Percentiles rank a stretch among this genome's conserved stretches.
These are phyloP conservation scores for Xylaria intraflava DNA, from an alignment of 495 filamentous ascomycete genomes.

Conservation along the genomic window DNA sequence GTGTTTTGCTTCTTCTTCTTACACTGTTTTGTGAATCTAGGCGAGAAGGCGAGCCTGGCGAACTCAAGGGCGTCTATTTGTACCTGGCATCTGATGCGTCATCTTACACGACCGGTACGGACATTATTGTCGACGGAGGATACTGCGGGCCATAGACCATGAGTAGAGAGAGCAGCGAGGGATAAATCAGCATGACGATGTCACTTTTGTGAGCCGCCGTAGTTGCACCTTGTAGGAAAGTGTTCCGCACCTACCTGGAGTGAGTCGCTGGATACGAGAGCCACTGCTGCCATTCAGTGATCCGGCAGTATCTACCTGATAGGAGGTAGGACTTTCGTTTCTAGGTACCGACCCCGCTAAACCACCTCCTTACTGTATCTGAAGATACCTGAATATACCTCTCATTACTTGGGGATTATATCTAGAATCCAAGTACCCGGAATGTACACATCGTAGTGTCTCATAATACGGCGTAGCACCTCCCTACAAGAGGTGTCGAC, in stretches of 20 bases:
- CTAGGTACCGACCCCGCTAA: too few relatives aligned
- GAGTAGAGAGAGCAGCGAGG: not conserved
- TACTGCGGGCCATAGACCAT: constrained; percentile 37
- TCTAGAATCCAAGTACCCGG: too few relatives aligned
- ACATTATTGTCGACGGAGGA: constrained; percentile 70
- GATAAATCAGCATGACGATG: too few relatives aligned
- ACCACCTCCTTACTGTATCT: too few relatives aligned
- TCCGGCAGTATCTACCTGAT: too few relatives aligned
- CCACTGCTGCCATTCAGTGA: too few relatives aligned
- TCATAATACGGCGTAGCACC: not conserved
- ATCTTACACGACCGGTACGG: constrained; percentile 76
- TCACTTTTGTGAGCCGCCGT: too few relatives aligned
- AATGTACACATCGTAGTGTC: not conserved
- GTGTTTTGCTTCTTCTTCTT: not conserved
- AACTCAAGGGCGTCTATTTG: constrained; percentile 85
- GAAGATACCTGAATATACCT: too few relatives aligned
- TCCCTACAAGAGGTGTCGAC: not conserved
- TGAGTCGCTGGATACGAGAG: too few relatives aligned
- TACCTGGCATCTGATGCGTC: constrained; percentile 80
- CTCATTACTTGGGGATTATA: not conserved
- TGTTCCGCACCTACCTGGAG: too few relatives aligned
- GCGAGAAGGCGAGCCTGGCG: constrained; percentile 63
- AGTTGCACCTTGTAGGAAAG: too few relatives aligned
- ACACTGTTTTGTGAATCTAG: constrained; percentile 23
- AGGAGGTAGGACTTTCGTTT: too few relatives aligned